Evolutionary conservation across 2,329 filamentous ascomycete species (phyloP).

Genomic region (Dothiorella sarmentorum): DNA sequence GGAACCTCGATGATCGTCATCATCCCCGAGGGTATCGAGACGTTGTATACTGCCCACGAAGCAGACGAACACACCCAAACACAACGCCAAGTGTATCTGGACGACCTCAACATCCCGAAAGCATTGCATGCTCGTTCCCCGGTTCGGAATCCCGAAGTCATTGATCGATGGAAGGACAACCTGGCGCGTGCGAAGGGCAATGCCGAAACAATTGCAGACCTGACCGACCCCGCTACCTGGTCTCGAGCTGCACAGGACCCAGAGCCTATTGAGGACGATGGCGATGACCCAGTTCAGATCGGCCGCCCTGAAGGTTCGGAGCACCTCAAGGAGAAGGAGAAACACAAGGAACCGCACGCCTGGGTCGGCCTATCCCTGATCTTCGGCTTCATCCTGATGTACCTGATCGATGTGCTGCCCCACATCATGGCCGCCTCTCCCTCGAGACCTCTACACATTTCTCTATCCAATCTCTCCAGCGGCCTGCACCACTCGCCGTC

Average conservation of each 20-base stretch:
- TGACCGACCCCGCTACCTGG: not conserved
- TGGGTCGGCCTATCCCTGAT: conserved; percentile 87
- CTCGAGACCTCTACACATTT: conserved; percentile 77
- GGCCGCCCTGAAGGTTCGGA: conserved; percentile 38
- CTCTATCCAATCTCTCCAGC: conserved; percentile 72
- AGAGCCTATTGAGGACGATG: conserved; percentile 37
- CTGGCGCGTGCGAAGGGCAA: not conserved
- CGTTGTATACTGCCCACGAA: conserved; percentile 62
- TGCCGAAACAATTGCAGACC: not conserved
- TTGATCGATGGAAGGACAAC: not conserved
- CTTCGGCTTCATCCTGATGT: conserved; percentile 92
- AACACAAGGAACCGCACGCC: conserved; percentile 57
- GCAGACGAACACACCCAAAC: not conserved
- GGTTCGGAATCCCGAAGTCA: not conserved
- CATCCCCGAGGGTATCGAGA: conserved; percentile 93
- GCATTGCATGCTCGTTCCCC: not conserved
- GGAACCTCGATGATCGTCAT: conserved; percentile 96
- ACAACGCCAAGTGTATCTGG: not conserved
- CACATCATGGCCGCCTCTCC: conserved; percentile 45
- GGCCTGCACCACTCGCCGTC: conserved; percentile 41
- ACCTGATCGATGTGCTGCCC: conserved; percentile 68
- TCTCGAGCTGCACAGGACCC: not conserved
- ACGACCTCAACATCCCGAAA: not conserved
- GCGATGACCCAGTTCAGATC: conserved; percentile 35
- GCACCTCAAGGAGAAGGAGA: conserved; percentile 39